Percentiles rank a stretch among this genome's conserved stretches.
Evolutionary conservation across 2,329 filamentous ascomycete species (phyloP).

Genomic region (Escovopsis sp.): DNA sequence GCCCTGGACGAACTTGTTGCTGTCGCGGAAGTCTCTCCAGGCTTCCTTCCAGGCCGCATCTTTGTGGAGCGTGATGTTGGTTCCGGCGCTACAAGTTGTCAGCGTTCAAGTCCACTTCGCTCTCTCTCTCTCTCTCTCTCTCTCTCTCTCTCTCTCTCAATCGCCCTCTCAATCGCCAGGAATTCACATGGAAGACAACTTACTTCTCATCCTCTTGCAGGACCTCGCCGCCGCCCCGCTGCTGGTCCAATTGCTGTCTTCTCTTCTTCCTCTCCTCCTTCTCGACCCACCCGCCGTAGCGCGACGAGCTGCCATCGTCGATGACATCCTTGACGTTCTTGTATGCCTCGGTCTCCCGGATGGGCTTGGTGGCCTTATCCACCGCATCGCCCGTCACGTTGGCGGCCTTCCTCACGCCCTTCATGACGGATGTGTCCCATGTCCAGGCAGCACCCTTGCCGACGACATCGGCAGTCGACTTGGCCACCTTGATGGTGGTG

Average conservation of each 20-base stretch:
- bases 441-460: slow-evolving; percentile 91
- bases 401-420: slow-evolving; percentile 76
- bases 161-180: too few species aligned
- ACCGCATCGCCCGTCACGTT: slow-evolving; percentile 73
- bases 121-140: too few species aligned
- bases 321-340: slow-evolving; percentile 93
- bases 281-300: slow-evolving; percentile 93
- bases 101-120: slow-evolving; percentile 16
- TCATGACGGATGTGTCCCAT: slow-evolving; percentile 89
- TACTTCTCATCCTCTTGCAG: slow-evolving; percentile 80
- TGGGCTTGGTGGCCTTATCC: slow-evolving; percentile 88
- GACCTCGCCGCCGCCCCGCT: slow-evolving; percentile 40
- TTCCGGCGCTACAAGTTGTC: slow-evolving; percentile 57
- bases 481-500: slow-evolving; percentile 66
- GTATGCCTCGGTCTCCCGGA: slow-evolving; percentile 87
- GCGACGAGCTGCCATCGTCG: slow-evolving; percentile 88
- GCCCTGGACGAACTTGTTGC: slow-evolving; percentile 74
- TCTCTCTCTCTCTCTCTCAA: too few species aligned
- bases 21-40: slow-evolving; percentile 92
- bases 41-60: slow-evolving; percentile 95
- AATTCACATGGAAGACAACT: too few species aligned
- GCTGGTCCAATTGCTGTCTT: slow-evolving; percentile 58
- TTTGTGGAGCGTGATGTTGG: slow-evolving; percentile 90
- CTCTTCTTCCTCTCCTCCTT: slow-evolving; percentile 81
- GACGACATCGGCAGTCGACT: slow-evolving; percentile 71